Base-by-base conservation (phyloP, 352 stramenopile species). In the Phytophthora europaea region DNA sequence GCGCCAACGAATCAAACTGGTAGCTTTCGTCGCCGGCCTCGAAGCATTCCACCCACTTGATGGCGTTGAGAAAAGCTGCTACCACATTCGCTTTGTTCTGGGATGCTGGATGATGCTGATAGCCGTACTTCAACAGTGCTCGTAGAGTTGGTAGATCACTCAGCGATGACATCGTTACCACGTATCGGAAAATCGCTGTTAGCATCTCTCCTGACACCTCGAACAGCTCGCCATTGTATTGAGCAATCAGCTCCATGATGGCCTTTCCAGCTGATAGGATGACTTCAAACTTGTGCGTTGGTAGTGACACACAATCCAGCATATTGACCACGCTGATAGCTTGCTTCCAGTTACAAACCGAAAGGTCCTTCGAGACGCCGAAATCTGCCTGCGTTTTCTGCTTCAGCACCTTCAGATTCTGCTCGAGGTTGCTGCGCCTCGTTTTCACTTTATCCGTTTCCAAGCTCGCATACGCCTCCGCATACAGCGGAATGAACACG, bases 241-340 rank as follows among this genome's bases (percentile, higher is more conserved):
- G 63, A 4, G 78, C 75, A 50, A 96, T 88, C 7, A 67, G 79
- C 12, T 88, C 63, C 2, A 69, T 75, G 52, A 95, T 90, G 9
- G 66, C 65, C 43, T 81, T 85, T 1, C 80, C 86, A 15, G 85
- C 85, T 18, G 70, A 78, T 20, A 94, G 67, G 52, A 96, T 85
- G 16, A 94, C 65, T 33, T 94, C 87, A 40, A 96, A 80, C 73
- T 97, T 97, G 79, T 96, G 89, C 15, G 89, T 92, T 31, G 88
- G 84, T 2, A 97, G 73, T 22, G 90, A 94, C 16, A 91, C 80
- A 51, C 84, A 94, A 54, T 97, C 90, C 18, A 97, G 71, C 33
- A 80, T 76, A 60, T 91, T 85, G 15, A 94, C 68, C 22, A 89
- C 83, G 38, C 79, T 76, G 7, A 84, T 80, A 0, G 80, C 84